Evolutionary conservation across 176 grass and related monocot genomes (phyloP), one percentile per base, ranked within the genome.

Genomic region (Chrysopogon serrulatus): DNA sequence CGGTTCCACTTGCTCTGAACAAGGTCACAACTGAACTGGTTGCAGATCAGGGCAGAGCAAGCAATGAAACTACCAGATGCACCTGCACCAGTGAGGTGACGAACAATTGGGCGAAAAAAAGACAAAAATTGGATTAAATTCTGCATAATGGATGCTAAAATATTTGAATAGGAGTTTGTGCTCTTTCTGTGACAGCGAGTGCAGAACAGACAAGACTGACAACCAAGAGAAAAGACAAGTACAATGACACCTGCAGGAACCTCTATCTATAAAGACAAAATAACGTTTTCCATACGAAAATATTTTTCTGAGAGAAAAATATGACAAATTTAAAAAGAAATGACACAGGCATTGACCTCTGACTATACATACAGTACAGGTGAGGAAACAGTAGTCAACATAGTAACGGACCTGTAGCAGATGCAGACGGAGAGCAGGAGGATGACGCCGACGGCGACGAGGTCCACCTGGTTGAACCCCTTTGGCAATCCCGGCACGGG

Each of bases 381-480:
- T 10, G 4, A 3, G 2, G 41, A 2, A 45, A 31, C 70, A 21
- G 26, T 10, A 11, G 70, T 1, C 70, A 73, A 41, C 3, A 30
- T 47, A 18, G 24, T 5, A 27, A 43, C 56, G 34, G 62, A 99
- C 96, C 96, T 99, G 87, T 92, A 99, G 51, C 96, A 96, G 71
- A 99, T 99, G 87, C 89, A 94, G 68, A 96, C 59, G 65, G 97
- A 91, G 61, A 99, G 73, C 57, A 99, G 64, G 45, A 99, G 40
- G 77, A 99, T 82, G 78, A 96, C 87, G 23, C 78, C 86, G 42
- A 94, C 93, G 34, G 97, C 97, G 34, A 99, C 83, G 64, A 96
- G 86, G 82, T 99, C 97, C 21, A 92, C 85, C 83, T 94, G 70
- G 90, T 99, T 99, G 89, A 99, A 99, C 0, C 97, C 93, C 19